Evolutionary conservation across 2,329 filamentous ascomycete genomes (phyloP).

Genomic region (Fusarium sp.): DNA sequence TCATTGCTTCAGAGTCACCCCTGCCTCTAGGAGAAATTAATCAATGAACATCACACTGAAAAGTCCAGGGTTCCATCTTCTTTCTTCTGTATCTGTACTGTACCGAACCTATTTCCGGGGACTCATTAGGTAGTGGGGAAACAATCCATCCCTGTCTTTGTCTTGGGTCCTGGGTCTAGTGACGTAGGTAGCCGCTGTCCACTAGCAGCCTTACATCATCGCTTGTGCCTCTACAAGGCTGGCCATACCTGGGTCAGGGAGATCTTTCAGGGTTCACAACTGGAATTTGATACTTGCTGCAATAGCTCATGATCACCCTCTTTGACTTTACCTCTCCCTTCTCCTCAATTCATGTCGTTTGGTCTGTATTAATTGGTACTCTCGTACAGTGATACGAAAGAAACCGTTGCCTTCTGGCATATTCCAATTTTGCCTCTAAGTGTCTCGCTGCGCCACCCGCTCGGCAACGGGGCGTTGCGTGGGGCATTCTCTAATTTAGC

Average conservation of each 20-base stretch:
- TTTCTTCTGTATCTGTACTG: neutral
- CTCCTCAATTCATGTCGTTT: neutral
- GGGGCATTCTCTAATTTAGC: conserved; percentile 32
- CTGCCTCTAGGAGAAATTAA: conserved; percentile 8
- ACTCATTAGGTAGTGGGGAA: conserved; percentile 20
- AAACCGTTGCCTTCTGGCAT: conserved; percentile 8
- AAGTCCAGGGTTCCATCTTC: neutral
- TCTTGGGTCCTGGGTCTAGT: conserved; percentile 26
- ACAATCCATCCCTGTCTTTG: conserved; percentile 15
- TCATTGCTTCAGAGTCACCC: neutral
- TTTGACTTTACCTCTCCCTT: neutral
- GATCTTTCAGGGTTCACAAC: conserved; percentile 12
- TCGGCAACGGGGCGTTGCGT: conserved; percentile 38
- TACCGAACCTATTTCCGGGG: conserved; percentile 22
- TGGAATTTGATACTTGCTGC: conserved; percentile 8
- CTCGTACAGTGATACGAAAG: neutral
- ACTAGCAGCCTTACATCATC: conserved; percentile 42
- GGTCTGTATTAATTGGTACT: neutral
- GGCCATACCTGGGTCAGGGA: conserved; percentile 8
- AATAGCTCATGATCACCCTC: neutral
- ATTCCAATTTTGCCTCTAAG: conserved; percentile 14
- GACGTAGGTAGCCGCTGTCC: conserved; percentile 39
- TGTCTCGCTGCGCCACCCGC: conserved; percentile 38
- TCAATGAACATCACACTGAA: neutral
- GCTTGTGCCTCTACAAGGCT: conserved; percentile 28